phyloP scores from a whole-genome alignment of 2,329 filamentous ascomycete species.

The Claviceps digitariae region DNA sequence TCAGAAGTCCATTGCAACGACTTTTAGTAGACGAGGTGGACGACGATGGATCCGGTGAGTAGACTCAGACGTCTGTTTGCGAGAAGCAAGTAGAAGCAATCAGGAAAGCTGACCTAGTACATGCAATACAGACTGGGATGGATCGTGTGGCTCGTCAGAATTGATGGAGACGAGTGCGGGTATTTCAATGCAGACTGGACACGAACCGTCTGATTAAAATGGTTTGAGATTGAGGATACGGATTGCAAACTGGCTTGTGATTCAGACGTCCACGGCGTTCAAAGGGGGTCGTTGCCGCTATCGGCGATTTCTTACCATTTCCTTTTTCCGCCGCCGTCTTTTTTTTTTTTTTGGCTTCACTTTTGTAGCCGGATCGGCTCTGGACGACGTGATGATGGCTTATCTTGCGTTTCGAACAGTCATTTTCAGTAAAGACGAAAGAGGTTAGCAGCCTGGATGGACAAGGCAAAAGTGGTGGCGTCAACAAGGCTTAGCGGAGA shows the following conservation, averaged over 20 bases:
- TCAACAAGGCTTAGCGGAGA: not conserved
- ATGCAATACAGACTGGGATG: conserved; percentile 35
- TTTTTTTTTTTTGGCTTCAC: not conserved
- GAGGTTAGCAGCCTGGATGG: not conserved
- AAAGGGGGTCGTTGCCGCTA: not conserved
- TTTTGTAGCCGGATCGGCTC: not conserved
- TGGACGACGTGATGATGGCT: not conserved
- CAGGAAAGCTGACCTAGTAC: conserved; percentile 8
- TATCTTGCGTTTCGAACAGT: not conserved
- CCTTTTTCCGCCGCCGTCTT: not conserved
- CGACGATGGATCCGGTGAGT: conserved; percentile 43
- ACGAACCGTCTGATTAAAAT: conserved; percentile 24
- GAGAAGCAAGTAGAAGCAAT: not conserved
- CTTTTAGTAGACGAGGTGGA: conserved; percentile 45
- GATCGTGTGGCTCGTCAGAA: conserved; percentile 40
- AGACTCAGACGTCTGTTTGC: not conserved
- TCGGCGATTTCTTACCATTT: not conserved
- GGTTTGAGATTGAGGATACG: conserved; percentile 12
- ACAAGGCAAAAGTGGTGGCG: not conserved
- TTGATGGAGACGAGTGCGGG: conserved; percentile 37
- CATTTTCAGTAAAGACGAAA: not conserved
- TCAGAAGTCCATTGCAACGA: conserved; percentile 35
- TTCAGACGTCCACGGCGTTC: not conserved
- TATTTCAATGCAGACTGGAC: conserved; percentile 27
- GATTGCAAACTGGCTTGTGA: not conserved